Evolutionary conservation across 108 stramenopile genomes (phyloP).

Genomic region (Nitzschia palea): DNA sequence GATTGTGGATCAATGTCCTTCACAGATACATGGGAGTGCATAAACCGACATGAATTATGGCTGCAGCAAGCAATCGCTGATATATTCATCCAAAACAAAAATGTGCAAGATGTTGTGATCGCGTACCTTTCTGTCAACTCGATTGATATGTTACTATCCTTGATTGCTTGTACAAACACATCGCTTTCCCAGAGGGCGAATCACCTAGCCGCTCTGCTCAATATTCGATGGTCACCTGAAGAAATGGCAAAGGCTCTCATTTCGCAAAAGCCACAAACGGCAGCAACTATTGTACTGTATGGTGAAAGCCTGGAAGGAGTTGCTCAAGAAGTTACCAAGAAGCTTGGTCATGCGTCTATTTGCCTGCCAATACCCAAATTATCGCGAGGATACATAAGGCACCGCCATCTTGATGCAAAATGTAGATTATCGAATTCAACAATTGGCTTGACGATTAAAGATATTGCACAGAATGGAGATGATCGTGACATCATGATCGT

Average conservation of each 20-base stretch:
- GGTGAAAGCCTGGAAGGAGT: not conserved
- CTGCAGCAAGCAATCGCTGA: not conserved
- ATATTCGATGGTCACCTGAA: slow-evolving; percentile 69
- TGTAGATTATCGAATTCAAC: too few relatives aligned
- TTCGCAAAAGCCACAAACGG: slow-evolving; percentile 4
- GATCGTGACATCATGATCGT: slow-evolving; percentile 64
- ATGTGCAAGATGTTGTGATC: slow-evolving; percentile 23
- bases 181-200: not conserved
- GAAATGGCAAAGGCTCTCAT: slow-evolving; percentile 62
- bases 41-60: slow-evolving; percentile 18
- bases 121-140: slow-evolving; percentile 56
- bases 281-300: slow-evolving; percentile 10
- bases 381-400: not conserved
- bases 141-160: slow-evolving; percentile 54
- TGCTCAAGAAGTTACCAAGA: not conserved
- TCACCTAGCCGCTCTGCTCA: slow-evolving; percentile 55
- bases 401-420: too few relatives aligned
- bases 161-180: slow-evolving; percentile 43
- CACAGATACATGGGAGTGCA: not conserved
- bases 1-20: slow-evolving; percentile 9
- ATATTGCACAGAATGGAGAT: not conserved
- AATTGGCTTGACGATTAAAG: not conserved
- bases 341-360: not conserved
- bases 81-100: too few relatives aligned
- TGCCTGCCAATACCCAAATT: slow-evolving; percentile 7